Evolutionary conservation across 352 stramenopile genomes (phyloP), one percentile per base, ranked within the genome.

Genomic region (Thalassiosira hispida): DNA sequence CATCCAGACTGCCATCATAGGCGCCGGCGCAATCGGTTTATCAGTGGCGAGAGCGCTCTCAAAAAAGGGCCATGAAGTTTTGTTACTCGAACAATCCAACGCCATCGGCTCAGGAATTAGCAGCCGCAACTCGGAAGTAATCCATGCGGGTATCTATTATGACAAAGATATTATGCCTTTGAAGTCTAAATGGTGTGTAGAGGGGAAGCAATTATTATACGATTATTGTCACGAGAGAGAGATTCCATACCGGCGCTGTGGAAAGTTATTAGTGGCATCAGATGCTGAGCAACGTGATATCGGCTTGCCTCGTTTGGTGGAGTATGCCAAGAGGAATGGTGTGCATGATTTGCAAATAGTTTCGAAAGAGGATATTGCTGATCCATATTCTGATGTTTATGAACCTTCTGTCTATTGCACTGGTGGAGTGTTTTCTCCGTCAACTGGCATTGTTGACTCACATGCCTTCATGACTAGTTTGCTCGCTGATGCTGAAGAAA

Each of bases 101-200:
- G 71, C 86, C 27, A 91, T 98, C 31, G 95, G 95, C 14, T 91
- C 95, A 72, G 62, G 85, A 82, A 86, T 90, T 65, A 61, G 97
- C 91, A 63, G 93, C 91, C 92, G 97, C 38, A 99, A 98, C 79
- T 98, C 94, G 57, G 95, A 98, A 79, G 97, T 99, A 16, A 94
- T 99, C 29, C 97, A 99, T 82, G 96, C 85, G 29, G 94, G 94
- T 0, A 95, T 99, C 22, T 99, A 99, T 85, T 99, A 99, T 89
- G 67, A 86, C 47, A 72, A 86, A 23, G 20, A 81, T 35, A 47
- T 40, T 0, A 73, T 69, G 63, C 89, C 87, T 18, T 91, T 94
- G 52, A 98, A 98, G 84, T 93, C 95, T 11, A 85, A 67, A 31
- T 90, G 97, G 22, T 99, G 97, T 68, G 91, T 98, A 0, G 71